Conservation (phyloP, 306 rosid species). For the Mimosa bimucronata region DNA sequence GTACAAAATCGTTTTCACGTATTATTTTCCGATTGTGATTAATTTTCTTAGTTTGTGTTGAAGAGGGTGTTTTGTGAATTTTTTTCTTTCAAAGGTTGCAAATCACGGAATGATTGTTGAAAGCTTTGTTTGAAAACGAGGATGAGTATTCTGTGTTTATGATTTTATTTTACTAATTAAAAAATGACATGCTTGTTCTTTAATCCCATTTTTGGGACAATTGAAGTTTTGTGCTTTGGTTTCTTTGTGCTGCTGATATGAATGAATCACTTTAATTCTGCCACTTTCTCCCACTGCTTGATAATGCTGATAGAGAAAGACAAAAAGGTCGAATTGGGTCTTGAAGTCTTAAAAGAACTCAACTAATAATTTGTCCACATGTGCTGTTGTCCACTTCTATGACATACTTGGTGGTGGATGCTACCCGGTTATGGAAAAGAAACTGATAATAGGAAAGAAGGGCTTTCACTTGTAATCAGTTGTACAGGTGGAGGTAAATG, state of each 20-base stretch:
- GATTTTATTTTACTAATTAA: background rate
- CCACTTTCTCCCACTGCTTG: background rate
- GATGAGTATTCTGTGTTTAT: constrained; percentile 20
- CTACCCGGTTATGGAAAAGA: background rate
- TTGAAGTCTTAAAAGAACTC: constrained; percentile 22
- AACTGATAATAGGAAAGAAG: constrained; percentile 5
- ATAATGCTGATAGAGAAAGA: background rate
- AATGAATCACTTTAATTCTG: background rate
- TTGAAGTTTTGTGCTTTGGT: background rate
- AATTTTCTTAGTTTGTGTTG: background rate
- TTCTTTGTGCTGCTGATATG: constrained; percentile 22
- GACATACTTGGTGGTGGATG: constrained; percentile 22
- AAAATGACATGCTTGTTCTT: background rate
- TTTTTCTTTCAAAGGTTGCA: background rate
- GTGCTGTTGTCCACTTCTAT: constrained; percentile 21
- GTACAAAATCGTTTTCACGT: constrained; percentile 35
- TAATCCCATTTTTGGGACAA: background rate
- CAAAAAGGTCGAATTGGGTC: background rate
- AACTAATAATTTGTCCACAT: constrained; percentile 24
- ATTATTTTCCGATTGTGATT: background rate
- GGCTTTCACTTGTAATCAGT: background rate
- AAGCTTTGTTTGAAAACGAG: background rate
- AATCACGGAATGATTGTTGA: background rate
- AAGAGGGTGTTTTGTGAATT: background rate
- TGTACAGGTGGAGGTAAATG: background rate